These are phyloP conservation scores for Picea mariana DNA, from an alignment of 83 land plant genomes.

Conservation along the genomic window DNA sequence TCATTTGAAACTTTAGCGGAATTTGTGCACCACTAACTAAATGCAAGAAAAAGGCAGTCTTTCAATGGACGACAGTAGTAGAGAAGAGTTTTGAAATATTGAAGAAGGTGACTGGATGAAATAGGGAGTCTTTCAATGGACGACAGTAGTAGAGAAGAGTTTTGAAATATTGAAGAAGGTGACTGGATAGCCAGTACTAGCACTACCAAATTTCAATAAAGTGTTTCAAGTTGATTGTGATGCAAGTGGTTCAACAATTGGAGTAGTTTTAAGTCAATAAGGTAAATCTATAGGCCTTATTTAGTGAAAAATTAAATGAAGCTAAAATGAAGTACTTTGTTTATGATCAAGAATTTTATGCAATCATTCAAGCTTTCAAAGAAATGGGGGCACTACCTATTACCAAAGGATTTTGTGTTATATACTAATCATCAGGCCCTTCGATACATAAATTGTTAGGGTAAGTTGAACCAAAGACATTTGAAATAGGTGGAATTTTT, in stretches of 20 bases:
- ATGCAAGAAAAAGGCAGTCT: neutral
- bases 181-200: neutral
- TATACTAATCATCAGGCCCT: neutral
- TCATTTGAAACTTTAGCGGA: no score
- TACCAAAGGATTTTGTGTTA: neutral
- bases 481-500: neutral
- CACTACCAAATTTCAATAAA: neutral
- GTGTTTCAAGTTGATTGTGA: neutral
- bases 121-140: conserved; percentile 1
- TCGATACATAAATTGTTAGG: neutral
- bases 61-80: neutral
- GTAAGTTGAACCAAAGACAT: neutral
- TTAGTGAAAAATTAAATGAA: neutral
- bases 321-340: neutral
- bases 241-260: neutral
- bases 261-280: neutral
- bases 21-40: conserved; percentile 17
- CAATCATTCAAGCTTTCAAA: neutral
- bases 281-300: neutral
- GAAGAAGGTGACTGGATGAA: conserved; percentile 6
- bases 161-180: conserved; percentile 12
- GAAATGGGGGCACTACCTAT: neutral
- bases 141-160: neutral
- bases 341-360: neutral
- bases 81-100: conserved; percentile 5